These are phyloP conservation scores for Chamaenerion angustifolium DNA, from an alignment of 345 rosid species.

Conservation along the genomic window DNA sequence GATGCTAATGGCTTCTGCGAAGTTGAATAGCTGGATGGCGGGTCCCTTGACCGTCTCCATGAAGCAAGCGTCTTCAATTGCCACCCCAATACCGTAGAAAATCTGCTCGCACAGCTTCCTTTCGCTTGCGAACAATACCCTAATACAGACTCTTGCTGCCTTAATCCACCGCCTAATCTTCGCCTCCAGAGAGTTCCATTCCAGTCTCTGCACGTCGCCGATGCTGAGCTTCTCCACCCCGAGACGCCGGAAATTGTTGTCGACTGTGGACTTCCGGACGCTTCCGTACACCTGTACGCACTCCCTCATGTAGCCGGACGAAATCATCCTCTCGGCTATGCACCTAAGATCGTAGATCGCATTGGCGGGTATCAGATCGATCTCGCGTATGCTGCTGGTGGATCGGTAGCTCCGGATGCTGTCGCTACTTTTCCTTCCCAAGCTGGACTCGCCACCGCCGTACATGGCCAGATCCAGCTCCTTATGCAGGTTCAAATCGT, in stretches of 20 bases:
- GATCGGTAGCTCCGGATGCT: constrained; percentile 43
- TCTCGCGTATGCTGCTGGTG: constrained; percentile 72
- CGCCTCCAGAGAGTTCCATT: constrained; percentile 57
- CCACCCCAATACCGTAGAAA: constrained; percentile 52
- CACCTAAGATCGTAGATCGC: constrained; percentile 56
- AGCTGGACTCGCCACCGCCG: constrained; percentile 4
- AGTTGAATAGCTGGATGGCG: constrained; percentile 63
- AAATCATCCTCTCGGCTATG: constrained; percentile 68
- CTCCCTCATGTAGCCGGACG: constrained; percentile 66
- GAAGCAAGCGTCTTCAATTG: constrained; percentile 61
- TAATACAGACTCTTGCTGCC: constrained; percentile 64
- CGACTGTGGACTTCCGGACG: constrained; percentile 75
- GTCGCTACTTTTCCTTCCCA: constrained; percentile 5
- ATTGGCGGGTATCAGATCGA: constrained; percentile 64
- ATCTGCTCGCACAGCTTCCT: constrained; percentile 73
- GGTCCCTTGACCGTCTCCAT: constrained; percentile 79
- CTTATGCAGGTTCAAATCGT: background rate
- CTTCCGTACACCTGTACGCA: constrained; percentile 90
- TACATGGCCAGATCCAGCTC: background rate
- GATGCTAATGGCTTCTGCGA: constrained; percentile 82
- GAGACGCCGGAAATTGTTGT: constrained; percentile 46
- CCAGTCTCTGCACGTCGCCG: constrained; percentile 84
- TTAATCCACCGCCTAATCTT: constrained; percentile 87
- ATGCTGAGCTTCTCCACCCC: constrained; percentile 85
- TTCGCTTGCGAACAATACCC: constrained; percentile 79